These are phyloP conservation scores for Verticillium longisporum DNA, from an alignment of 2,329 filamentous ascomycete genomes.

Conservation along the genomic window DNA sequence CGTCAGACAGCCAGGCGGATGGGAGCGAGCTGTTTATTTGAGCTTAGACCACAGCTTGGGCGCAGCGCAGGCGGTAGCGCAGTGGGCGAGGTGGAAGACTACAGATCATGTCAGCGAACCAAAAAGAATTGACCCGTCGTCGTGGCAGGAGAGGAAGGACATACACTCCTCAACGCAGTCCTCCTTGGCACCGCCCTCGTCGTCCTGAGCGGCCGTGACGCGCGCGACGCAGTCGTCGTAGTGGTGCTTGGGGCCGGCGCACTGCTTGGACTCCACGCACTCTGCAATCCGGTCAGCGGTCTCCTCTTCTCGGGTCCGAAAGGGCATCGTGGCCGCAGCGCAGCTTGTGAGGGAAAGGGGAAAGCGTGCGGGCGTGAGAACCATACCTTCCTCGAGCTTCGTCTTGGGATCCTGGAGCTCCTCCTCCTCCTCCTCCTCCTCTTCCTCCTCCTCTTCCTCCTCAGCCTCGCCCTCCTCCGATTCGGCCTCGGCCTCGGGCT, in stretches of 20 bases:
- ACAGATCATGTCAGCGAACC: conserved; percentile 2
- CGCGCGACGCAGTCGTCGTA: conserved; percentile 97
- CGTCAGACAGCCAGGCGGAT: not conserved
- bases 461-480: conserved; percentile 53
- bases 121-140: not conserved
- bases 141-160: conserved; percentile 22
- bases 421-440: conserved; percentile 77
- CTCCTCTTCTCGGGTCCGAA: not conserved
- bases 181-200: conserved; percentile 70
- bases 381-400: conserved; percentile 82
- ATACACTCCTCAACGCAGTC: conserved; percentile 99
- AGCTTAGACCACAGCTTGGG: conserved; percentile 92
- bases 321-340: not conserved
- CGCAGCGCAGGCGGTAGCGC: conserved; percentile 84
- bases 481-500: conserved; percentile 40
- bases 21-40: conserved; percentile 57
- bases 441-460: conserved; percentile 67
- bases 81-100: conserved; percentile 99
- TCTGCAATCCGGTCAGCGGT: conserved; percentile 47
- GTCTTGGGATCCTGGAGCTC: conserved; percentile 83
- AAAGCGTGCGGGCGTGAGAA: not conserved
- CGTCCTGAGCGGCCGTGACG: conserved; percentile 61
- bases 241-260: conserved; percentile 89
- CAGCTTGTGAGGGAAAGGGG: not conserved
- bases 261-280: conserved; percentile 81